Evolutionary conservation across 257 asterid species (phyloP), one percentile per base, ranked within the genome.

Genomic region (Solanum verrucosum): DNA sequence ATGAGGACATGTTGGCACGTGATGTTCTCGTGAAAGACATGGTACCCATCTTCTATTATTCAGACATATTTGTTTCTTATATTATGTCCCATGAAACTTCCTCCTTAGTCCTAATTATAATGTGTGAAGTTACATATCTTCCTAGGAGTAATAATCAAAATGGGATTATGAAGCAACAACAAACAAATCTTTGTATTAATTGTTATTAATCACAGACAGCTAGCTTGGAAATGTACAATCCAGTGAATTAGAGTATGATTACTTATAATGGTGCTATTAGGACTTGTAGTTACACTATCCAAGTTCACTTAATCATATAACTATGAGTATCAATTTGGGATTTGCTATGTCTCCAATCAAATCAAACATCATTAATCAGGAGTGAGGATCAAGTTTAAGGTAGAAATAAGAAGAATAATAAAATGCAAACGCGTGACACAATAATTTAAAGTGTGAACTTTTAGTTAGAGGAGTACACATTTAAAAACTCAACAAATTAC

Each of bases 11-110:
- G 86, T 82, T 29, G 40, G 86, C 86, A 82, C 86, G 86, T 82
- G 86, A 49, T 82, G 11, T 82, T 82, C 86, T 82, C 70, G 86
- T 82, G 70, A 82, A 29, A 82, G 86, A 29, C 31, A 82, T 82
- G 70, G 86, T 82, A 20, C 70, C 86, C 86, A 82, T 82, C 86
- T 82, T 82, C 86, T 29, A 82, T 82, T 82, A 82, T 82, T 82
- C 70, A 37, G 70, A 63, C 71, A 63, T 63, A n/a, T n/a, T 79
- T 37, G 27, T n/a, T 81, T 46, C 18, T 15, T 72, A 33, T 72
- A 72, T n/a, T 81, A 46, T 82, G 44, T 49, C 70, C 70, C 86
- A 82, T 49, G 86, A 49, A 82, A 49, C 86, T 82, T 82, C 86
- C 86, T 49, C 86, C 86, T 16, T 49, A 18, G 70, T 82, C 86